Evolutionary conservation across 306 rosid species (phyloP), one percentile per base, ranked within the genome.

Genomic region (Calophaca sinica): DNA sequence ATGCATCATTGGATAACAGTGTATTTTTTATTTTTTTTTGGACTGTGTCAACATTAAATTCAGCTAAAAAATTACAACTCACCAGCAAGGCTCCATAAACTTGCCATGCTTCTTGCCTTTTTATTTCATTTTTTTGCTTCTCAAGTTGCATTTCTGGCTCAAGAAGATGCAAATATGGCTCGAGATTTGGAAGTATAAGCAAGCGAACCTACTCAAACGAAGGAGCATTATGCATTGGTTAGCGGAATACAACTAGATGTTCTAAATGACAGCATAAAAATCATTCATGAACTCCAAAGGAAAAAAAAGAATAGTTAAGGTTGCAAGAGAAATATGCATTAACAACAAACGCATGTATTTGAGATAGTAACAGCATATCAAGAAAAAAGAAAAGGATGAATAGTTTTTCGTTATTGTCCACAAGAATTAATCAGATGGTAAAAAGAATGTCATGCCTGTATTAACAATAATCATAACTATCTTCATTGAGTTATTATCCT

Each of bases 51-150:
- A 76, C 6, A 44, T 11, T 33, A 45, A 76, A 45, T 12, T 68
- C 58, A 31, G 45, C 35, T 41, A 68, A 82, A 81, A 75, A 36
- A 68, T 38, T 55, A 53, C 58, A 71, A 83, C 88, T 84, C 71
- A 94, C 98, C 96, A 86, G 80, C 89, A 91, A 86, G 76, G 97
- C 93, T 41, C 98, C 94, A 62, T 88, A 86, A 63, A 91, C 96
- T 77, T 78, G 90, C 90, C 96, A 90, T 66, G 96, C 97, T 85
- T 91, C 91, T 64, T 78, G 88, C 86, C 94, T 91, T 85, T 90
- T 91, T 63, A 82, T 80, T 84, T 81, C 94, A 70, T 91, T 88
- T 74, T 82, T 89, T 79, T 88, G 97, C 72, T 86, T 88, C 81
- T 91, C 97, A 75, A 44, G 84, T 70, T 79, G 88, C 98, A 88